A percentile compares a stretch with the other conserved stretches of the same genome.
Conservation (phyloP, 1,139 yeast genomes). For the Sugiyamaella pinicola region DNA sequence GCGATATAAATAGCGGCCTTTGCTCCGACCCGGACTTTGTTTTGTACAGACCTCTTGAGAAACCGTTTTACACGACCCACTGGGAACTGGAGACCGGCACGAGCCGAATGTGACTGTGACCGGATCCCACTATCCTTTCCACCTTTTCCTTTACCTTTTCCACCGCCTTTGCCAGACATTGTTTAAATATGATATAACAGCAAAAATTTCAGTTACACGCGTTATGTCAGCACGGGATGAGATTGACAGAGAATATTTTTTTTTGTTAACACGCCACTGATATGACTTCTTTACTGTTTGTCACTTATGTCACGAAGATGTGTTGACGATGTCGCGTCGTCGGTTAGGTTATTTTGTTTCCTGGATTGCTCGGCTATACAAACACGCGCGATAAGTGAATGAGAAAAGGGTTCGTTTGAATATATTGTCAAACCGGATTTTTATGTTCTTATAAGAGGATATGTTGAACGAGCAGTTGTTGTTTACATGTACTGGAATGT, state of each 20-base stretch:
- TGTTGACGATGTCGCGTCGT: conserved; percentile 6
- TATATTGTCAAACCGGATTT: conserved; percentile 12
- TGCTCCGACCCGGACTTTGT: conserved; percentile 94
- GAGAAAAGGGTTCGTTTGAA: conserved; percentile 14
- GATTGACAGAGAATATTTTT: neutral
- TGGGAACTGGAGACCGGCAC: conserved; percentile 97
- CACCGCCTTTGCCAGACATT: conserved; percentile 61
- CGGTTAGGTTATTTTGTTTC: neutral
- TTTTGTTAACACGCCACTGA: neutral
- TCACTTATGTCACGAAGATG: too few species aligned
- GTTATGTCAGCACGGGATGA: conserved; percentile 3
- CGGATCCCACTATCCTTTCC: conserved; percentile 71
- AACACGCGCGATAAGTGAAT: conserved; percentile 12
- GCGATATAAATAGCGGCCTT: conserved; percentile 97
- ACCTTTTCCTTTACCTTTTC: conserved; percentile 69
- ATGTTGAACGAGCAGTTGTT: conserved; percentile 1
- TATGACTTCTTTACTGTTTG: too few species aligned
- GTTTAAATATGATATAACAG: neutral
- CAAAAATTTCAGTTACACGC: neutral
- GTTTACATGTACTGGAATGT: conserved; percentile 7
- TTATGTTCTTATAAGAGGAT: conserved; percentile 14
- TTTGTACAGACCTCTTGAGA: conserved; percentile 87
- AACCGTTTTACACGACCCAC: conserved; percentile 98
- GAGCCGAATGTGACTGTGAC: conserved; percentile 83
- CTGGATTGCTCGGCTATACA: conserved; percentile 12